Evolutionary conservation across 306 rosid species (phyloP).

Genomic region (Lathyrus oleraceus): DNA sequence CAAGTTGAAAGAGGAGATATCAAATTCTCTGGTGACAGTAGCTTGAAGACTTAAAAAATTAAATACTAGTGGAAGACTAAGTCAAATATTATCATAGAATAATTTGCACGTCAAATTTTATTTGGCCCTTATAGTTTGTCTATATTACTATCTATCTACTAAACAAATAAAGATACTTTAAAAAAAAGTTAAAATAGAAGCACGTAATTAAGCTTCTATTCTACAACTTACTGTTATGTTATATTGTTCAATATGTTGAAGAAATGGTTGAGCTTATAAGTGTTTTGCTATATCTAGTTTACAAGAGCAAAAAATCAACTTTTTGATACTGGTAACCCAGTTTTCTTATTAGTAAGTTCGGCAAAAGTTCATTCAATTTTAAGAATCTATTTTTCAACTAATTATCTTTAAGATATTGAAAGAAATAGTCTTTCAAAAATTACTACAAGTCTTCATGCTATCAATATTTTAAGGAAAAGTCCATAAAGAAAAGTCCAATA

Average conservation of each 20-base stretch:
- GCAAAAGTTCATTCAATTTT: too few species aligned
- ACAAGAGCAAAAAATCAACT: too few species aligned
- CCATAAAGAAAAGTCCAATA: constrained; percentile 7
- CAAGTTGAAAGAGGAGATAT: background rate
- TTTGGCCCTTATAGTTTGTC: background rate
- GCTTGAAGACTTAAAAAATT: constrained; percentile 8
- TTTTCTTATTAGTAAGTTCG: too few species aligned
- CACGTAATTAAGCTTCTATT: too few species aligned
- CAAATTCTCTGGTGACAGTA: background rate
- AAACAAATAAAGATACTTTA: background rate
- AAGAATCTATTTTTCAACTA: background rate
- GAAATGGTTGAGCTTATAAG: too few species aligned
- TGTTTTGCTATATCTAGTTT: too few species aligned
- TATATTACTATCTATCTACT: background rate
- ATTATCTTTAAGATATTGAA: too few species aligned
- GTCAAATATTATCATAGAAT: background rate
- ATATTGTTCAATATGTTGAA: too few species aligned
- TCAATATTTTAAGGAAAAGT: constrained; percentile 5
- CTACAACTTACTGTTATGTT: too few species aligned
- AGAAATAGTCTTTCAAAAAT: background rate
- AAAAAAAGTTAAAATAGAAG: too few species aligned
- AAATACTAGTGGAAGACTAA: background rate
- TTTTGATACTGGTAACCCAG: too few species aligned
- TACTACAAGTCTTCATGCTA: background rate
- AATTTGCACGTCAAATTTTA: background rate